Percentiles rank a stretch among this genome's conserved stretches.
phyloP scores from a whole-genome alignment of 495 filamentous ascomycete genomes.

The Xylaria flabelliformis region DNA sequence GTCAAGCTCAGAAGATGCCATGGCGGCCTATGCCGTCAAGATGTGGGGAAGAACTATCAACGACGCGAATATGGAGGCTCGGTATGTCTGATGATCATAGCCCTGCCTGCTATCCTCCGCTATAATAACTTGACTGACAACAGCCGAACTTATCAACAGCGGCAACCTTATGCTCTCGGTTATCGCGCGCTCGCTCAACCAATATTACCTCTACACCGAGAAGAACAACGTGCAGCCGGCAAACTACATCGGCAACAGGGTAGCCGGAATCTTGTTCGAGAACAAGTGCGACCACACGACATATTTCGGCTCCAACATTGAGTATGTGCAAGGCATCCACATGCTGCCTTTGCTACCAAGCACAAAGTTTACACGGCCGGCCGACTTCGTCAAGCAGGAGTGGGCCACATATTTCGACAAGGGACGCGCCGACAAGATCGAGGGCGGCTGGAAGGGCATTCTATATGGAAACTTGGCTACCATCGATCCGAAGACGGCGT shows the following conservation, averaged over 20 bases:
- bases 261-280: constrained; percentile 92
- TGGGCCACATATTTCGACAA: constrained; percentile 80
- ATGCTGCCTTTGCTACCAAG: constrained; percentile 89
- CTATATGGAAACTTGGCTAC: constrained; percentile 83
- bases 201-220: constrained; percentile 80
- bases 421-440: constrained; percentile 63
- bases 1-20: constrained; percentile 87
- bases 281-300: constrained; percentile 97
- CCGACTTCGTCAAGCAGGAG: constrained; percentile 80
- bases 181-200: constrained; percentile 68
- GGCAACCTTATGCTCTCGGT: constrained; percentile 86
- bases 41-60: constrained; percentile 86
- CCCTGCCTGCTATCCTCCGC: neutral
- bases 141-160: constrained; percentile 32
- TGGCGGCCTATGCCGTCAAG: constrained; percentile 88
- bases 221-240: constrained; percentile 78
- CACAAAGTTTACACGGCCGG: constrained; percentile 68
- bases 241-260: constrained; percentile 82
- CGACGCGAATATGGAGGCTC: constrained; percentile 81
- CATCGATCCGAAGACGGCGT: constrained; percentile 72
- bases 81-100: constrained; percentile 43
- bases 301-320: constrained; percentile 81
- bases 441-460: constrained; percentile 85
- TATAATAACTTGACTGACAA: neutral
- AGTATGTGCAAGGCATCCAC: constrained; percentile 94